These are phyloP conservation scores for Orbilia oligospora DNA, from an alignment of 2,329 filamentous ascomycete species.

Conservation along the genomic window DNA sequence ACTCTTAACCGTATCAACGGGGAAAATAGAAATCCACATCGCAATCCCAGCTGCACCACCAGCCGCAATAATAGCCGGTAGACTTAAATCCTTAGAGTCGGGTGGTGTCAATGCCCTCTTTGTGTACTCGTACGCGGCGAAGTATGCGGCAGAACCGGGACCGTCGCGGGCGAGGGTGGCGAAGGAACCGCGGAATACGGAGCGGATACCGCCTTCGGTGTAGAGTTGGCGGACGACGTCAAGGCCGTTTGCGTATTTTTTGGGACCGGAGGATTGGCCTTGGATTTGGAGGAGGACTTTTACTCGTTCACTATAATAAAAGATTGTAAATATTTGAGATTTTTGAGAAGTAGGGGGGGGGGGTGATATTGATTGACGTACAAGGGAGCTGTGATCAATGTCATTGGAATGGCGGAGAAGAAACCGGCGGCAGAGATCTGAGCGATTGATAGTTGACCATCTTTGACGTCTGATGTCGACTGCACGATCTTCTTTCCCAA, in stretches of 20 bases:
- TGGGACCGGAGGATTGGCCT: slow-evolving; percentile 90
- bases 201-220: slow-evolving; percentile 87
- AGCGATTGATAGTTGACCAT: slow-evolving; percentile 79
- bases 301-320: slow-evolving; percentile 83
- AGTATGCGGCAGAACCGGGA: slow-evolving; percentile 93
- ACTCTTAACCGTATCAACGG: slow-evolving; percentile 96
- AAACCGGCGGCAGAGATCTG: slow-evolving; percentile 94
- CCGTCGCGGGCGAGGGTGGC: slow-evolving; percentile 96
- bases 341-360: too few relatives aligned
- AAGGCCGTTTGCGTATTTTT: slow-evolving; percentile 87
- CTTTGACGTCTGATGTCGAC: slow-evolving; percentile 76
- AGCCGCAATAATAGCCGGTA: slow-evolving; percentile 85
- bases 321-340: too few relatives aligned
- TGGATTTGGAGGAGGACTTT: slow-evolving; percentile 99
- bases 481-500: slow-evolving; percentile 91
- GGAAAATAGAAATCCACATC: slow-evolving; percentile 99
- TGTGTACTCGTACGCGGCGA: slow-evolving; percentile 95
- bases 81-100: slow-evolving; percentile 83
- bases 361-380: slow-evolving; percentile 1
- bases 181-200: slow-evolving; percentile 89
- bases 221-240: slow-evolving; percentile 96
- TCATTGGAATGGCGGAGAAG: slow-evolving; percentile 98
- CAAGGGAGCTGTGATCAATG: slow-evolving; percentile 96
- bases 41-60: slow-evolving; percentile 93
- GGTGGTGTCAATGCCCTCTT: slow-evolving; percentile 89